Percentiles rank a stretch among this genome's conserved stretches.
Conservation (phyloP, 345 rosid species). For the Syzygium aromaticum region DNA sequence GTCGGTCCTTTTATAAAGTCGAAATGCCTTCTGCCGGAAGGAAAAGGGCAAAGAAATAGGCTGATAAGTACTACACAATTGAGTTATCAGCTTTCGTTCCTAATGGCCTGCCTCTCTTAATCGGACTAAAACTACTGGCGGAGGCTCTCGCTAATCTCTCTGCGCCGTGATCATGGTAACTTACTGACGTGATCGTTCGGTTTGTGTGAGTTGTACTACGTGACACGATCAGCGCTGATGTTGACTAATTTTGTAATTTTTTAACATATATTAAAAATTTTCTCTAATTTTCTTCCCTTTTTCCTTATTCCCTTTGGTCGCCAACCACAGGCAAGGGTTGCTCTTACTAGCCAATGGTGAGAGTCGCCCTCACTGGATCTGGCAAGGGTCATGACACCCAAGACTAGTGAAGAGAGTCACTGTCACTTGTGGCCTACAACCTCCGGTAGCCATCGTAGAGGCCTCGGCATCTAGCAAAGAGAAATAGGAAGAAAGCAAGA, state of each 20-base stretch:
- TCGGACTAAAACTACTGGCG: neutral
- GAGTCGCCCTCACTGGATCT: neutral
- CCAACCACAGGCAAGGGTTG: accelerated
- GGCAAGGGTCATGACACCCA: neutral
- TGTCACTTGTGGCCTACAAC: no score
- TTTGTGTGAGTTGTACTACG: neutral
- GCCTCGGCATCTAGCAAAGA: neutral
- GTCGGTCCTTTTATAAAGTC: neutral
- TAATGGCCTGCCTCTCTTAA: neutral
- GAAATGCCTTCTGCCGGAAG: neutral
- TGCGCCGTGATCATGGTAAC: neutral
- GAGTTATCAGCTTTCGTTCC: neutral
- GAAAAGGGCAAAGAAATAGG: neutral
- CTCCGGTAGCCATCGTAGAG: neutral
- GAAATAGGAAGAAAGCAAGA: neutral
- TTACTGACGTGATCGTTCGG: accelerated
- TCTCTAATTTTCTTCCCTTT: neutral
- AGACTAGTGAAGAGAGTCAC: neutral
- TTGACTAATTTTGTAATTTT: neutral
- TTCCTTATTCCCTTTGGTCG: accelerated
- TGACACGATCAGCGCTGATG: accelerated
- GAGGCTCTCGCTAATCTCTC: neutral
- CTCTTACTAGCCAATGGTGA: no score
- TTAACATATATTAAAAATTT: neutral
- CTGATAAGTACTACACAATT: neutral